phyloP scores from a whole-genome alignment of 2,329 filamentous ascomycete species.

The Neoscytalidium dimidiatum region DNA sequence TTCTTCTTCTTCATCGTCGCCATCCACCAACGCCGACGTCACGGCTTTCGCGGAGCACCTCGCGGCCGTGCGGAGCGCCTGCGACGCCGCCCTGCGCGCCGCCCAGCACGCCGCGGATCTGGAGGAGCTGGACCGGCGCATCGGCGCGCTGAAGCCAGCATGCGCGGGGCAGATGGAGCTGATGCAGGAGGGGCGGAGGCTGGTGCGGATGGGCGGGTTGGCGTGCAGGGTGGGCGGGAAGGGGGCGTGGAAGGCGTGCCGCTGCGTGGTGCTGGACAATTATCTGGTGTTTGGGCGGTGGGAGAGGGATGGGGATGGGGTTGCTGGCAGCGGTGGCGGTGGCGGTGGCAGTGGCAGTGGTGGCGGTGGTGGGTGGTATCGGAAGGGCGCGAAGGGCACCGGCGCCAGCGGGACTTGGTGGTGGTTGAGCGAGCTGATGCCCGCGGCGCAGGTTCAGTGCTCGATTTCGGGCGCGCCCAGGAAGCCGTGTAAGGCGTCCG shows the following conservation, averaged over 20 bases:
- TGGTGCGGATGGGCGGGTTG: conserved; percentile 29
- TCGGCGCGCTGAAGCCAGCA: conserved; percentile 25
- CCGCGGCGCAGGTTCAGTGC: conserved; percentile 24
- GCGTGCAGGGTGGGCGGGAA: conserved; percentile 32
- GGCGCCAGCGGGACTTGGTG: not conserved
- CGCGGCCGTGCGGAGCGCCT: conserved; percentile 22
- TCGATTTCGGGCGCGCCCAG: conserved; percentile 24
- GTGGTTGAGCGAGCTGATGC: conserved; percentile 25
- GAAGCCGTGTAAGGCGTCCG: conserved; percentile 29
- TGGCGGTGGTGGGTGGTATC: not conserved
- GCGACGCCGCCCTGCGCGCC: conserved; percentile 22
- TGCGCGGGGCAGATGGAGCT: conserved; percentile 23
- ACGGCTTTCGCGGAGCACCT: conserved; percentile 21
- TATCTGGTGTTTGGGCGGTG: conserved; percentile 32
- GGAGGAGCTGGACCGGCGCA: conserved; percentile 28
- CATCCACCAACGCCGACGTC: conserved; percentile 20
- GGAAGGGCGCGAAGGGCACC: not conserved
- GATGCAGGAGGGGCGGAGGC: conserved; percentile 22
- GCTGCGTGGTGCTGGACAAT: conserved; percentile 33
- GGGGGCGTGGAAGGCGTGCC: conserved; percentile 31
- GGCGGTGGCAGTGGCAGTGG: not conserved
- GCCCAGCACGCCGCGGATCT: conserved; percentile 28
- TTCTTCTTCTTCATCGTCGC: not conserved
- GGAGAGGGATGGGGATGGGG: conserved; percentile 25
- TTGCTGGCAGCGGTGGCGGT: not conserved